These are phyloP conservation scores for Metarhizium rileyi DNA, from an alignment of 2,329 filamentous ascomycete species.

Conservation along the genomic window DNA sequence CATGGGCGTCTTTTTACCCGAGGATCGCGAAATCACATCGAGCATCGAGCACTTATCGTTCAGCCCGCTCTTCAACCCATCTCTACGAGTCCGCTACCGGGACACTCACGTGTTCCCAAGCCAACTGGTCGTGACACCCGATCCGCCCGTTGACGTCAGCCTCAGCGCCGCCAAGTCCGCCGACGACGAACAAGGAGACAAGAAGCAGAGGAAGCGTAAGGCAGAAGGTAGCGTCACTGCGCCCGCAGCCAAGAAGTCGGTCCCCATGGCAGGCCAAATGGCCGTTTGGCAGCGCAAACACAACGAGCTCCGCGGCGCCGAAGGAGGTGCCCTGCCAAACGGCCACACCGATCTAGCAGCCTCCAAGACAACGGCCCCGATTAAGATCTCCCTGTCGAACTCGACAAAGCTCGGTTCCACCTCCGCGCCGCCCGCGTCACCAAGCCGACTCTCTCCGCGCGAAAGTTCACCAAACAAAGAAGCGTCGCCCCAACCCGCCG, in stretches of 20 bases:
- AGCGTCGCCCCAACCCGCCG: neutral
- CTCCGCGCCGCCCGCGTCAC: neutral
- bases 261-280: conserved; percentile 33
- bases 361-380: conserved; percentile 12
- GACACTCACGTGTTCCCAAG: conserved; percentile 64
- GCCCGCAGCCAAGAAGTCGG: conserved; percentile 25
- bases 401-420: conserved; percentile 1
- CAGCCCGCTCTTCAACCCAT: conserved; percentile 57
- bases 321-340: conserved; percentile 2
- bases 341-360: neutral
- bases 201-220: conserved; percentile 45
- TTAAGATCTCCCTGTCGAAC: conserved; percentile 23
- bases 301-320: conserved; percentile 26
- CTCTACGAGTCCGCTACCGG: conserved; percentile 64
- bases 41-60: conserved; percentile 58
- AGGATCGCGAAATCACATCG: conserved; percentile 46
- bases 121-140: conserved; percentile 48
- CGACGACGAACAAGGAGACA: conserved; percentile 21
- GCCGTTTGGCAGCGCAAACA: conserved; percentile 36
- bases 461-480: neutral
- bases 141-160: conserved; percentile 30
- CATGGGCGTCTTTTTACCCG: conserved; percentile 74
- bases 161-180: conserved; percentile 10
- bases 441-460: neutral
- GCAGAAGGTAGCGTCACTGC: conserved; percentile 27